phyloP scores from a whole-genome alignment of 1,139 yeast species.

The Kodamaea ohmeri region DNA sequence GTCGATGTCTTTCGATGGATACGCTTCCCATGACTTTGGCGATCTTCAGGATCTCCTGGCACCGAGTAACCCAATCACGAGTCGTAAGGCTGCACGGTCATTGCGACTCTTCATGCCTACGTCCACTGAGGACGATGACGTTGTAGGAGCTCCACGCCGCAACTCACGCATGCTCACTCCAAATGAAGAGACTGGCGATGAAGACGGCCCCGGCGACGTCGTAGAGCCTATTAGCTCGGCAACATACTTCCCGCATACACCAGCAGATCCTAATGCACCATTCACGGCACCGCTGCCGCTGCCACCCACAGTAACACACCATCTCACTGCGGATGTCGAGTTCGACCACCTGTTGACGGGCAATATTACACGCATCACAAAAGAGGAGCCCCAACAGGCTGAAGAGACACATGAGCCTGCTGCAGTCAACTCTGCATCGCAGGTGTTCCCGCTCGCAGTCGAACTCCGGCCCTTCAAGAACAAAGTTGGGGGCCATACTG shows the following conservation, averaged over 20 bases:
- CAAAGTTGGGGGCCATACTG: constrained; percentile 98
- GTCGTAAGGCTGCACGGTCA: constrained; percentile 42
- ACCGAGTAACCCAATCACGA: constrained; percentile 21
- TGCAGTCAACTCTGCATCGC: constrained; percentile 8
- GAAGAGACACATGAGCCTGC: constrained; percentile 1
- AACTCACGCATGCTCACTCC: constrained; percentile 8
- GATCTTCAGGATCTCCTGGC: constrained; percentile 13
- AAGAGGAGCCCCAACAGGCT: constrained; percentile 5
- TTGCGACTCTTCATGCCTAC: constrained; percentile 35
- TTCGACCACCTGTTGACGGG: constrained; percentile 34
- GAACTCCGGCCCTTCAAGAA: constrained; percentile 86
- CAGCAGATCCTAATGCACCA: constrained; percentile 17
- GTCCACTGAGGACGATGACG: constrained; percentile 15
- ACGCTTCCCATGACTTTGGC: neutral
- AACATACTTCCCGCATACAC: constrained; percentile 62
- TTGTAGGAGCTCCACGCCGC: constrained; percentile 7
- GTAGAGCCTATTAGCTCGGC: constrained; percentile 61
- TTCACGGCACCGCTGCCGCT: neutral
- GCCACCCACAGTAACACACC: constrained; percentile 23
- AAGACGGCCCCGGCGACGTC: neutral
- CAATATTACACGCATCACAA: constrained; percentile 19
- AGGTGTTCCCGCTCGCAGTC: constrained; percentile 65
- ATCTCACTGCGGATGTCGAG: constrained; percentile 38
- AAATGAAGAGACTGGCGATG: constrained; percentile 6
- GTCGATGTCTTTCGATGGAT: no score